Evolutionary conservation across 2,329 filamentous ascomycete species (phyloP).

Genomic region (Elsinoe fawcettii): DNA sequence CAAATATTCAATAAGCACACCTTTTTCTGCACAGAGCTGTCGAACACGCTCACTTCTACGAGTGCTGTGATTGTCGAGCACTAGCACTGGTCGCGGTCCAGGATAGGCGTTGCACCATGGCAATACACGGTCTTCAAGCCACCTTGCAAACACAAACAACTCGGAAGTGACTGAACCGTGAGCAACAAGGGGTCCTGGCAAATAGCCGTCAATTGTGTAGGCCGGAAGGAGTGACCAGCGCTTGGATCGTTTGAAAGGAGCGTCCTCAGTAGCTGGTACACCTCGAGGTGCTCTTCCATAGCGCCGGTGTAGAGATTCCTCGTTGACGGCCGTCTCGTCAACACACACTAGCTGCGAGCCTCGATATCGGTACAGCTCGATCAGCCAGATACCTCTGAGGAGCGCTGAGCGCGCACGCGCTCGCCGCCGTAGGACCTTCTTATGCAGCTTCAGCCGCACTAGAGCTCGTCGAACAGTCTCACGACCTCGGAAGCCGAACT

Average conservation of each 20-base stretch:
- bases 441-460: background rate
- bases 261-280: background rate
- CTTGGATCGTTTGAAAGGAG: background rate
- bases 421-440: constrained; percentile 5
- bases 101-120: constrained; percentile 14
- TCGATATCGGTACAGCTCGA: background rate
- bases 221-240: constrained; percentile 15
- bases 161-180: constrained; percentile 6
- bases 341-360: constrained; percentile 13
- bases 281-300: constrained; percentile 7
- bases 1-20: background rate
- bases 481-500: background rate
- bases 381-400: background rate
- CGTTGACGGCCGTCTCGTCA: constrained; percentile 16
- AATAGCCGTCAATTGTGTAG: constrained; percentile 14
- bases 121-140: constrained; percentile 8
- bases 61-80: constrained; percentile 14
- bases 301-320: constrained; percentile 5
- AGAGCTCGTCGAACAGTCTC: background rate
- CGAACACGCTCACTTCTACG: constrained; percentile 5
- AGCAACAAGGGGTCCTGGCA: background rate
- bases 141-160: constrained; percentile 15
- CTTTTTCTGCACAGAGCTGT: background rate
- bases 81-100: constrained; percentile 8
- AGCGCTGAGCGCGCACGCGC: background rate